Evolutionary conservation across 78 protist species (phyloP).

Genomic region (Paulinella micropora): DNA sequence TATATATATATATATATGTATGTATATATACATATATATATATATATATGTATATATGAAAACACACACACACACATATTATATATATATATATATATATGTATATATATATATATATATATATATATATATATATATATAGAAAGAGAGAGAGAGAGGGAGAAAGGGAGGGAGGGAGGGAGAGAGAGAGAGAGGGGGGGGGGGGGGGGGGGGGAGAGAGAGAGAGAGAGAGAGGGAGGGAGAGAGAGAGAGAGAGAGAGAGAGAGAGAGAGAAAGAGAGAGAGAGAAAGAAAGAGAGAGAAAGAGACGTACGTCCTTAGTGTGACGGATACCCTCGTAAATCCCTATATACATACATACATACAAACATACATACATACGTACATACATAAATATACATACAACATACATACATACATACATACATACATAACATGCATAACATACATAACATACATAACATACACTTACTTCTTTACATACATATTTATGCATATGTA

Average conservation of each 20-base stretch:
- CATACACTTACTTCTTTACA: neutral
- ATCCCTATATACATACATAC: neutral
- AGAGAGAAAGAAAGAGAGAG: neutral
- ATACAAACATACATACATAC: neutral
- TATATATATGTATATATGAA: neutral
- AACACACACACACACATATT: neutral
- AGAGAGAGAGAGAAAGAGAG: neutral
- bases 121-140: neutral
- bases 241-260: neutral
- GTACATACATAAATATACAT: neutral
- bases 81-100: neutral
- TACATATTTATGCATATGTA: neutral
- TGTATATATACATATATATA: neutral
- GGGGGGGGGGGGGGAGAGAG: neutral
- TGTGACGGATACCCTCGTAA: neutral
- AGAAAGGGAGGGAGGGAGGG: too few relatives aligned
- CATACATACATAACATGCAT: neutral
- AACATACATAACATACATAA: neutral
- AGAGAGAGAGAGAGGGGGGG: neutral
- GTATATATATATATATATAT: neutral
- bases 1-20: neutral
- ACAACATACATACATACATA: neutral
- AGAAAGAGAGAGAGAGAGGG: neutral
- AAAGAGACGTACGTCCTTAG: neutral
- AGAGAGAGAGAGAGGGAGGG: neutral